Percentiles rank a stretch among this genome's conserved stretches.
Evolutionary conservation across 2,329 filamentous ascomycete genomes (phyloP).

Genomic region (Arthroderma sp.): DNA sequence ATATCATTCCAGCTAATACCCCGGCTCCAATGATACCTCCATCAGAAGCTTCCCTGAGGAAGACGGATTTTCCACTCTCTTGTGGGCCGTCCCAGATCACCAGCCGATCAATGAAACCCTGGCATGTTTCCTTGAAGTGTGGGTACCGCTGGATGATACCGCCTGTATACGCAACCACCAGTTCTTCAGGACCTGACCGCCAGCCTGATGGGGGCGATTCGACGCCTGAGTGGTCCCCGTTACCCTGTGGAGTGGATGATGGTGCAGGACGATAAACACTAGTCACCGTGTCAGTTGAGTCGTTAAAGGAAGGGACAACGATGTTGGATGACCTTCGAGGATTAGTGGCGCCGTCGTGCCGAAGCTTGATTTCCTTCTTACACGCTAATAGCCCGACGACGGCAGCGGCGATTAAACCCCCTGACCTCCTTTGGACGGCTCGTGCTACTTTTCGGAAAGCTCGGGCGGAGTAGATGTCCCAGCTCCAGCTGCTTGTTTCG

Average conservation of each 20-base stretch:
- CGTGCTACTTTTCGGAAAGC: constrained; percentile 54
- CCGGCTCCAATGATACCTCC: constrained; percentile 38
- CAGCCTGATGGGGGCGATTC: constrained; percentile 24
- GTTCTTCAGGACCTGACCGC: constrained; percentile 40
- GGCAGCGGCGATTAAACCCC: constrained; percentile 60
- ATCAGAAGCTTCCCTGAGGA: constrained; percentile 35
- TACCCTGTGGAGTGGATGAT: background rate
- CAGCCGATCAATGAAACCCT: constrained; percentile 46
- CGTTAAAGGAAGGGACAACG: constrained; percentile 11
- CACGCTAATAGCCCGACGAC: constrained; percentile 56
- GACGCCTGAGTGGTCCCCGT: background rate
- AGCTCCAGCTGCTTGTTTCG: constrained; percentile 40
- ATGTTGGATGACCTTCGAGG: constrained; percentile 16
- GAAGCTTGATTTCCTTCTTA: constrained; percentile 49
- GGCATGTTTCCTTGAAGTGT: constrained; percentile 52
- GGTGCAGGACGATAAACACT: constrained; percentile 6
- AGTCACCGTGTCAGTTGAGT: constrained; percentile 14
- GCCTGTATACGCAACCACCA: constrained; percentile 64
- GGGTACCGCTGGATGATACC: constrained; percentile 63
- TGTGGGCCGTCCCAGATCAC: constrained; percentile 24
- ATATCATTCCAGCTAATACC: constrained; percentile 33
- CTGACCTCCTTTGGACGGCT: constrained; percentile 57
- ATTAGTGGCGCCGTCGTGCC: constrained; percentile 26
- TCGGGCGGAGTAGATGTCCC: constrained; percentile 48
- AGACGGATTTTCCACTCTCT: constrained; percentile 31